Evolutionary conservation across 345 rosid genomes (phyloP), one percentile per base, ranked within the genome.

Genomic region (Angophora floribunda): DNA sequence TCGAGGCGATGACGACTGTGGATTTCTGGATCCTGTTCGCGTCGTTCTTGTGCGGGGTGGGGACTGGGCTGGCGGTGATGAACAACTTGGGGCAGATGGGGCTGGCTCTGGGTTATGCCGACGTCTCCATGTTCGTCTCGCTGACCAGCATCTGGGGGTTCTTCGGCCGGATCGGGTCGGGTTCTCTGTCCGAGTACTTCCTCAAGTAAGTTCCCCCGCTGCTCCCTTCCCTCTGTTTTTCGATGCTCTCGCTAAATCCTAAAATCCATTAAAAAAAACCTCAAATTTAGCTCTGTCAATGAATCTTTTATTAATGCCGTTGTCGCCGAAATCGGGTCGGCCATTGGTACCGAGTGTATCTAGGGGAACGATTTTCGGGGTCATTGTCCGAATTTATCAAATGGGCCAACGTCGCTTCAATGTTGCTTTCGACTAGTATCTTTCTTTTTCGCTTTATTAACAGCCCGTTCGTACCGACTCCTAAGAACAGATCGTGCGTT

Each of bases 11-110:
- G 89, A 6, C 65, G 89, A 96, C 95, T 24, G 79, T 93, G 45
- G 99, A 97, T 89, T 97, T 97, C 89, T 97, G 99, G 99, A 89
- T 97, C 47, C 59, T 97, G 49, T 97, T 97, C 15, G 90, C 94
- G 4, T 97, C 99, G 80, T 97, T 97, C 89, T 61, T 97, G 75
- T 97, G 99, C 87, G 99, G 99, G 17, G 99, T 97, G 1, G 99
- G 99, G 14, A 96, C 99, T 1, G 99, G 99, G 3, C 87, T 97
- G 87, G 95, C 99, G 1, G 97, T 96, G 61, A 96, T 96, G 97
- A 97, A 97, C 90, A 97, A 97, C 59, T 93, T 95, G 98, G 99
- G 97, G 13, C 99, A 97, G 92, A 97, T 97, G 21, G 99, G 99
- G 0, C 88, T 95, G 89, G 98, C 99, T 4, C 95, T 96, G 85